These are phyloP conservation scores for Mortierella hygrophila DNA, from an alignment of 192 early-diverging fungal species.

Conservation along the genomic window DNA sequence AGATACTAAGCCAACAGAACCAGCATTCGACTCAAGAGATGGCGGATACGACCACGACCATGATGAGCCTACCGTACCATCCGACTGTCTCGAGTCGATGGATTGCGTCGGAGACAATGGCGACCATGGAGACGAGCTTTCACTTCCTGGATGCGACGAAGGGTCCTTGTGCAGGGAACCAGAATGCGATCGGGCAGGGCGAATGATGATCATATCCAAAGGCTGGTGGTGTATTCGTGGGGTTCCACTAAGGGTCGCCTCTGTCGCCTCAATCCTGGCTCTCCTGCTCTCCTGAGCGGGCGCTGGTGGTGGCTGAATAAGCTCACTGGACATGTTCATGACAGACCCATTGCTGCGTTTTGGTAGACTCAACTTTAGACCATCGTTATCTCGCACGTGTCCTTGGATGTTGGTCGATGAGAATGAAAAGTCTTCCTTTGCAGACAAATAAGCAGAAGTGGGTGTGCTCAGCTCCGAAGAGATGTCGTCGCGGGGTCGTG, in stretches of 20 bases:
- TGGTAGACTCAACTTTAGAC: neutral
- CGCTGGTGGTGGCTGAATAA: neutral
- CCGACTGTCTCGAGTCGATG: neutral
- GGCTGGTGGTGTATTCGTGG: neutral
- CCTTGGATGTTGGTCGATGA: neutral
- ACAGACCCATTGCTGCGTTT: neutral
- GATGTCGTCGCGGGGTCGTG: neutral
- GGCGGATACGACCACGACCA: constrained; percentile 38
- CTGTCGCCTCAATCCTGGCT: neutral
- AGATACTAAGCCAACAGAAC: neutral
- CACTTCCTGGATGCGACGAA: neutral
- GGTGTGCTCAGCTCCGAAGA: neutral
- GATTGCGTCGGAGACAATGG: constrained; percentile 6
- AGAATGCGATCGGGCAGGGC: neutral
- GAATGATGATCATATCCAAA: constrained; percentile 44
- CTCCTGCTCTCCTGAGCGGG: neutral
- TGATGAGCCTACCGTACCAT: constrained; percentile 11
- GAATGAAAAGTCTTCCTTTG: constrained; percentile 16
- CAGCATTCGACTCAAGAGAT: constrained; percentile 1
- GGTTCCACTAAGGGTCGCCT: neutral
- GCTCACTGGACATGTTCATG: neutral
- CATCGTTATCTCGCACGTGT: neutral
- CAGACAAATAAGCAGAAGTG: constrained; percentile 2
- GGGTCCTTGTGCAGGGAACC: neutral
- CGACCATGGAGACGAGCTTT: constrained; percentile 9